Evolutionary conservation across 2,329 filamentous ascomycete species (phyloP).

Genomic region (Calycina marina): DNA sequence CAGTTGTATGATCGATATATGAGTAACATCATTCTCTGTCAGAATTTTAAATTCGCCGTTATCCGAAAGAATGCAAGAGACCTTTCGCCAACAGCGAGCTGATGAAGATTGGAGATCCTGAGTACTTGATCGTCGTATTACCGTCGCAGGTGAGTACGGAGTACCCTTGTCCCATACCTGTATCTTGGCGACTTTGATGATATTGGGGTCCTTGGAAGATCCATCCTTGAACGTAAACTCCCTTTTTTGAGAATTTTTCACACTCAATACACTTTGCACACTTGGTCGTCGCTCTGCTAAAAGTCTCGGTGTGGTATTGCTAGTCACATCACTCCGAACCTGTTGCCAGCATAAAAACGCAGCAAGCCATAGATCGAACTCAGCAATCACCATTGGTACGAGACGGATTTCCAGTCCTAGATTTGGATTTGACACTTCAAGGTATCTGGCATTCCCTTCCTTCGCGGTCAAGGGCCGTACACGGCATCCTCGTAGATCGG

Average conservation of each 20-base stretch:
- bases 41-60: slow-evolving; percentile 89
- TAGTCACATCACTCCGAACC: slow-evolving; percentile 33
- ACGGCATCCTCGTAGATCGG: slow-evolving; percentile 60
- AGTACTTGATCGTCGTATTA: slow-evolving; percentile 37
- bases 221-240: slow-evolving; percentile 6
- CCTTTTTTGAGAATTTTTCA: slow-evolving; percentile 28
- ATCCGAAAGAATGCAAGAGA: slow-evolving; percentile 87
- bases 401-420: slow-evolving; percentile 47
- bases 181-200: slow-evolving; percentile 91
- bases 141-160: slow-evolving; percentile 35
- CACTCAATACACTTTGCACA: slow-evolving; percentile 19
- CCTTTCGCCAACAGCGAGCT: slow-evolving; percentile 60
- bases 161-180: slow-evolving; percentile 77
- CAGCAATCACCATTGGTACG: slow-evolving; percentile 45
- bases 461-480: slow-evolving; percentile 41
- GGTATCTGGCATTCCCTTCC: slow-evolving; percentile 31
- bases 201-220: slow-evolving; percentile 34
- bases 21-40: slow-evolving; percentile 66
- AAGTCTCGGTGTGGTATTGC: slow-evolving; percentile 9
- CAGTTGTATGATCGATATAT: slow-evolving; percentile 73
- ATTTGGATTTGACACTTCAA: slow-evolving; percentile 40
- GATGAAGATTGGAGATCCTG: slow-evolving; percentile 37
- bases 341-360: slow-evolving; percentile 73
- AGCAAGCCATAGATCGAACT: slow-evolving; percentile 68
- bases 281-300: slow-evolving; percentile 19